Percentiles rank a stretch among this genome's conserved stretches.
Conservation (phyloP, 352 stramenopile species). For the Pythium aphanidermatum region DNA sequence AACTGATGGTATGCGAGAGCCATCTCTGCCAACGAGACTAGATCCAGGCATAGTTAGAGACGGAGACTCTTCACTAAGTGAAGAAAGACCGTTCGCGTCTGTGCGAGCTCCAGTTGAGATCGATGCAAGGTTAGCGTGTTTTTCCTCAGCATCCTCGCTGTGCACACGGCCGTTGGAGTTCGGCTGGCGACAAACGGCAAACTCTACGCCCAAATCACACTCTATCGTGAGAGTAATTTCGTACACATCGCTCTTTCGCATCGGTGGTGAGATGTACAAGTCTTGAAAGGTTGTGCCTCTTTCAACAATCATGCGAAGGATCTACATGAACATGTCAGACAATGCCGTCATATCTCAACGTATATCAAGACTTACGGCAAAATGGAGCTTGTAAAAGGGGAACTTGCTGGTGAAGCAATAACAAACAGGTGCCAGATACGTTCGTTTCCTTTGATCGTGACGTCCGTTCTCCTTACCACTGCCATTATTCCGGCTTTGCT, state of each 20-base stretch:
- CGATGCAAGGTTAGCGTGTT: too few species aligned
- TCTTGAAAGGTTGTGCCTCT: constrained; percentile 40
- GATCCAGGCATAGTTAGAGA: neutral
- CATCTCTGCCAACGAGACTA: neutral
- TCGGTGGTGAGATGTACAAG: too few species aligned
- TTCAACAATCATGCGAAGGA: constrained; percentile 66
- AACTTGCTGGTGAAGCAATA: constrained; percentile 88
- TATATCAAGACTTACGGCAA: constrained; percentile 44
- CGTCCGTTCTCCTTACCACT: too few species aligned
- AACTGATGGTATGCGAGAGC: neutral
- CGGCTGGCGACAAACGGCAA: constrained; percentile 51
- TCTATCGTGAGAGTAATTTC: constrained; percentile 51
- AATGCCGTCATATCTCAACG: too few species aligned
- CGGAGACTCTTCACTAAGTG: constrained; percentile 18
- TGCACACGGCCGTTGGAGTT: constrained; percentile 9
- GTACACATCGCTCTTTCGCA: constrained; percentile 32
- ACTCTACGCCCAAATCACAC: constrained; percentile 44
- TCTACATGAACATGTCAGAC: too few species aligned
- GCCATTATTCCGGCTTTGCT: too few species aligned
- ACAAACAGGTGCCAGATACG: constrained; percentile 59
- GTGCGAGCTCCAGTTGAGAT: constrained; percentile 7
- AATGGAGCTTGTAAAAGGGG: constrained; percentile 83
- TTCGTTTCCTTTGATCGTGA: too few species aligned
- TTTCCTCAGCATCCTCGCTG: too few species aligned
- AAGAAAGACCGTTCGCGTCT: neutral